Percentiles rank a stretch among this genome's conserved stretches.
These are phyloP conservation scores for Chlorencoelia australis DNA, from an alignment of 2,329 filamentous ascomycete species.

Conservation along the genomic window DNA sequence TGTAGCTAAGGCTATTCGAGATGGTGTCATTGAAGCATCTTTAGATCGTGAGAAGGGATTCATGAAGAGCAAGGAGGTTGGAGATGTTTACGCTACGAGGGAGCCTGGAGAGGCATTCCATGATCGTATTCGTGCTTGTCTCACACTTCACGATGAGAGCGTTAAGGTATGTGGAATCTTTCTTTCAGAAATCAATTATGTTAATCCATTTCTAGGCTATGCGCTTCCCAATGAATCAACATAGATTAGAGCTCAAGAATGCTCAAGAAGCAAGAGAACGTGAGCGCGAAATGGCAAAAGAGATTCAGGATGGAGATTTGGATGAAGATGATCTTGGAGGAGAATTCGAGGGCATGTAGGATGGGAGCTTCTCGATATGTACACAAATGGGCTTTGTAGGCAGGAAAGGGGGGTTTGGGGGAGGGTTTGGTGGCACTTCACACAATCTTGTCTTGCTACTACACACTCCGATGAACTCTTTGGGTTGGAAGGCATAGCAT, in stretches of 20 bases:
- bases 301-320: slow-evolving; percentile 95
- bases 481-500: slow-evolving; percentile 7
- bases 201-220: slow-evolving; percentile 56
- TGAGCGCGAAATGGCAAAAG: slow-evolving; percentile 94
- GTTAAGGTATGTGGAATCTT: slow-evolving; percentile 62
- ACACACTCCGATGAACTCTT: too few relatives aligned
- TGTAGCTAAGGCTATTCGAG: slow-evolving; percentile 94
- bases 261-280: slow-evolving; percentile 96
- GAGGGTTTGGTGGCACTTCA: slow-evolving; percentile 24
- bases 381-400: slow-evolving; percentile 10
- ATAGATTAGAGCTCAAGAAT: slow-evolving; percentile 92
- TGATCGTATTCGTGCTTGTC: slow-evolving; percentile 85
- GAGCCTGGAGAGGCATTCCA: slow-evolving; percentile 97
- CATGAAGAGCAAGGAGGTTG: slow-evolving; percentile 97
- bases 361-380: slow-evolving; percentile 12
- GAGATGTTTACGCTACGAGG: slow-evolving; percentile 90
- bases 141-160: slow-evolving; percentile 91
- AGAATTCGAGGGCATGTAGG: slow-evolving; percentile 91
- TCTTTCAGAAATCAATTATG: not conserved
- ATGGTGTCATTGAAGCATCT: slow-evolving; percentile 93
- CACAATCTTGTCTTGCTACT: slow-evolving; percentile 23
- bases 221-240: slow-evolving; percentile 99
- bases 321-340: slow-evolving; percentile 94
- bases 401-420: slow-evolving; percentile 4
- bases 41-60: slow-evolving; percentile 90